Evolutionary conservation across 2,329 filamentous ascomycete genomes (phyloP).

Genomic region (Fusarium sp.): DNA sequence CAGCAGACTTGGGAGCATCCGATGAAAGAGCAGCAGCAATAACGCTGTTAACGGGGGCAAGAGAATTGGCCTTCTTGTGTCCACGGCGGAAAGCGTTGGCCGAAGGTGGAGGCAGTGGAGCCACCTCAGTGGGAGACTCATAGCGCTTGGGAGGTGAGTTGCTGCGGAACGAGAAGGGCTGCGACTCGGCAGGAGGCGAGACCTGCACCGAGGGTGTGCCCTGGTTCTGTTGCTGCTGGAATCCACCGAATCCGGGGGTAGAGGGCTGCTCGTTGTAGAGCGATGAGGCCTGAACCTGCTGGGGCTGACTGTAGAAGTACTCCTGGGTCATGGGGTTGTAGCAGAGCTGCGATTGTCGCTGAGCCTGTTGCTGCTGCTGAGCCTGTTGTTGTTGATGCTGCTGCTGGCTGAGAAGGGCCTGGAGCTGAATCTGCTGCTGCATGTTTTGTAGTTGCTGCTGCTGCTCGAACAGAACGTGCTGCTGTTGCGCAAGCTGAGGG

Average conservation of each 20-base stretch:
- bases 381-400: slow-evolving; percentile 54
- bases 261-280: slow-evolving; percentile 58
- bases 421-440: slow-evolving; percentile 54
- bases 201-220: slow-evolving; percentile 79
- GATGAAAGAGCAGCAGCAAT: slow-evolving; percentile 59
- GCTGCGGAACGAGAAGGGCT: slow-evolving; percentile 66
- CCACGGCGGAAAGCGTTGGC: slow-evolving; percentile 92
- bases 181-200: slow-evolving; percentile 78
- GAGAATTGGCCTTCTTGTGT: slow-evolving; percentile 89
- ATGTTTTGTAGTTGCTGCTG: slow-evolving; percentile 56
- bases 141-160: slow-evolving; percentile 73
- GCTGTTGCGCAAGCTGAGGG: slow-evolving; percentile 59
- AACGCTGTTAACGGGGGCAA: slow-evolving; percentile 68
- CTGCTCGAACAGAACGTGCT: slow-evolving; percentile 59
- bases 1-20: slow-evolving; percentile 66
- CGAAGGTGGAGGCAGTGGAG: slow-evolving; percentile 85
- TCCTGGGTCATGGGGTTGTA: slow-evolving; percentile 90
- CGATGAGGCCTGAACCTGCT: slow-evolving; percentile 55
- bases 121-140: slow-evolving; percentile 73
- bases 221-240: slow-evolving; percentile 55
- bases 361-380: slow-evolving; percentile 64
- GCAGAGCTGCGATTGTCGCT: slow-evolving; percentile 73
- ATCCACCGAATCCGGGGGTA: slow-evolving; percentile 49
- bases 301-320: slow-evolving; percentile 75
- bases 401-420: slow-evolving; percentile 52